phyloP scores from a whole-genome alignment of 495 filamentous ascomycete species.

The Neurospora sp. region DNA sequence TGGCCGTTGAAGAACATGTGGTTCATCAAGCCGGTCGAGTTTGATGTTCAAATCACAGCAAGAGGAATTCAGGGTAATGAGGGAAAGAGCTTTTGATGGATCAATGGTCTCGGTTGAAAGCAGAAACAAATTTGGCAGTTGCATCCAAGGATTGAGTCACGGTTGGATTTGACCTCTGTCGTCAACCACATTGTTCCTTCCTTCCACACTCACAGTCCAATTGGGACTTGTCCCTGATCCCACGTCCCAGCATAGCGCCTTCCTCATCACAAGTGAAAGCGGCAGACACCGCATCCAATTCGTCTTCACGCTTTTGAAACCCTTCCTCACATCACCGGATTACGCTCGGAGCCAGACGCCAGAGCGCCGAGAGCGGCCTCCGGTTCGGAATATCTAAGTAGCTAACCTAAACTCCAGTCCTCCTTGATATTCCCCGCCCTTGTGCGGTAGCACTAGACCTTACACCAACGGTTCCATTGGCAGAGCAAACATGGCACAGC shows the following conservation, averaged over 20 bases:
- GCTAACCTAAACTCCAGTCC: no score
- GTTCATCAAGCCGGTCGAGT: neutral
- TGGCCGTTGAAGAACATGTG: neutral
- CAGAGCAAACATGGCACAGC: neutral
- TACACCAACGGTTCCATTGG: no score
- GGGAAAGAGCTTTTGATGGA: neutral
- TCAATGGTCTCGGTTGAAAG: neutral
- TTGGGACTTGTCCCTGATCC: neutral
- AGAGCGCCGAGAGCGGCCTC: no score
- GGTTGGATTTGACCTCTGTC: neutral
- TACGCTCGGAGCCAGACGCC: no score
- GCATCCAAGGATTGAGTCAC: neutral
- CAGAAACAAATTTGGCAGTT: neutral
- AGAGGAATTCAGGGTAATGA: neutral
- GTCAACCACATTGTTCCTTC: neutral
- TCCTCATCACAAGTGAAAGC: no score
- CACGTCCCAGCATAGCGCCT: no score
- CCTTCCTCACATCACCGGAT: no score
- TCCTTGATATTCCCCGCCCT: no score
- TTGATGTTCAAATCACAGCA: neutral
- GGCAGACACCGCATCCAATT: no score
- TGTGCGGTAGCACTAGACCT: no score
- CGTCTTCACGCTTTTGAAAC: no score
- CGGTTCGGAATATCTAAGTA: no score
- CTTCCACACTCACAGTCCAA: neutral